These are phyloP conservation scores for Salvia hispanica DNA, from an alignment of 257 asterid genomes.

Conservation along the genomic window DNA sequence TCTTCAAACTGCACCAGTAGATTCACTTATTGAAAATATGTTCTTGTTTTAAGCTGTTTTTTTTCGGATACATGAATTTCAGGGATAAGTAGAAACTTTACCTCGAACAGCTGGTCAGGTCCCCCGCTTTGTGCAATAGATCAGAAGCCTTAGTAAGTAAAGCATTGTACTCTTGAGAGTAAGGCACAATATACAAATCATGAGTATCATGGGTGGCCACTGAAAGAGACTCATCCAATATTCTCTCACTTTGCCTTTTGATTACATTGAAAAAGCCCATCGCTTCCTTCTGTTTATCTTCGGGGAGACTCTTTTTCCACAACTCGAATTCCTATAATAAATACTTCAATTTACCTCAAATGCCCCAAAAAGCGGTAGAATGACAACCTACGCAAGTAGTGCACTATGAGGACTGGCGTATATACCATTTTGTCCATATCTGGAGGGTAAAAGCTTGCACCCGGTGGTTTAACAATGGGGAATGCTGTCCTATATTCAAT, in stretches of 20 bases:
- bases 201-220: conserved; percentile 36
- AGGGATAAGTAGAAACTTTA: conserved; percentile 29
- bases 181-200: conserved; percentile 78
- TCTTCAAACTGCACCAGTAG: conserved; percentile 75
- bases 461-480: conserved; percentile 75
- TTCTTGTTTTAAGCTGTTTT: not conserved
- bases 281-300: conserved; percentile 78
- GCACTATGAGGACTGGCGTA: conserved; percentile 4
- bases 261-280: conserved; percentile 79
- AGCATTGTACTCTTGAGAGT: conserved; percentile 68
- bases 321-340: conserved; percentile 71
- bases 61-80: conserved; percentile 10
- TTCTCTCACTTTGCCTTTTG: conserved; percentile 72
- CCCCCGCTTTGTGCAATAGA: conserved; percentile 82
- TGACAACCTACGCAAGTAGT: not conserved
- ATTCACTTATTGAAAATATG: conserved; percentile 16
- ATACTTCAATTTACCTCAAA: not conserved
- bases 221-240: conserved; percentile 47
- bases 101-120: conserved; percentile 69
- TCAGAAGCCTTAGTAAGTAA: conserved; percentile 72
- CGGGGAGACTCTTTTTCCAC: conserved; percentile 80
- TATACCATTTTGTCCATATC: conserved; percentile 94
- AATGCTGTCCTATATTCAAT: conserved; percentile 73
- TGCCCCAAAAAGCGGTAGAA: conserved; percentile 1
- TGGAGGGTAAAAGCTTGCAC: conserved; percentile 95